These are phyloP conservation scores for Cryptococcus depauperatus DNA, from an alignment of 1,284 basidiomycete species.

Conservation along the genomic window DNA sequence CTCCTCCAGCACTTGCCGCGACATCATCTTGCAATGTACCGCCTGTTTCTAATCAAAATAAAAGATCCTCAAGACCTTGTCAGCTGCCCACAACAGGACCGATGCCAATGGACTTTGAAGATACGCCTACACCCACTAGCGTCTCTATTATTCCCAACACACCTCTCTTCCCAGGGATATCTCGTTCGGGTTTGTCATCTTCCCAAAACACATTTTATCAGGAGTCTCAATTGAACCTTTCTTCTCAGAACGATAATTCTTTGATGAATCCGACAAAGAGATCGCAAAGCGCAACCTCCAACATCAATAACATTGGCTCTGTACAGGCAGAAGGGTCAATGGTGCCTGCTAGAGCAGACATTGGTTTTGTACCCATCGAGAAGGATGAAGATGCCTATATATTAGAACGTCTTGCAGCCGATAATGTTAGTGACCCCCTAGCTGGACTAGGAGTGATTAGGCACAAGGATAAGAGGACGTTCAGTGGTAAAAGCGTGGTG, in stretches of 20 bases:
- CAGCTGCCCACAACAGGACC: not conserved
- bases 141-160: constrained; percentile 5
- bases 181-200: not conserved
- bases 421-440: constrained; percentile 11
- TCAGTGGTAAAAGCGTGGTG: not conserved
- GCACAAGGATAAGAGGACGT: constrained; percentile 1
- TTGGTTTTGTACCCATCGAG: not conserved
- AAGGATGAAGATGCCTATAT: not conserved
- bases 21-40: not conserved
- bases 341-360: not conserved
- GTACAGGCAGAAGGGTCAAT: not conserved
- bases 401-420: not conserved
- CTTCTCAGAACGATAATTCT: not conserved
- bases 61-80: not conserved
- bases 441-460: constrained; percentile 16
- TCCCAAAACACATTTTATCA: no score
- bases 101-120: constrained; percentile 6
- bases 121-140: constrained; percentile 11
- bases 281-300: constrained; percentile 14
- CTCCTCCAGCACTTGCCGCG: constrained; percentile 11
- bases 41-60: not conserved
- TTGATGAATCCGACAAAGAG: no score
- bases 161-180: not conserved
- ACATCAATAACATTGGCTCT: not conserved
- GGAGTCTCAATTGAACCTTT: not conserved